Evolutionary conservation across 108 stramenopile genomes (phyloP), one percentile per base, ranked within the genome.

Genomic region (Skeletonema tropicum): DNA sequence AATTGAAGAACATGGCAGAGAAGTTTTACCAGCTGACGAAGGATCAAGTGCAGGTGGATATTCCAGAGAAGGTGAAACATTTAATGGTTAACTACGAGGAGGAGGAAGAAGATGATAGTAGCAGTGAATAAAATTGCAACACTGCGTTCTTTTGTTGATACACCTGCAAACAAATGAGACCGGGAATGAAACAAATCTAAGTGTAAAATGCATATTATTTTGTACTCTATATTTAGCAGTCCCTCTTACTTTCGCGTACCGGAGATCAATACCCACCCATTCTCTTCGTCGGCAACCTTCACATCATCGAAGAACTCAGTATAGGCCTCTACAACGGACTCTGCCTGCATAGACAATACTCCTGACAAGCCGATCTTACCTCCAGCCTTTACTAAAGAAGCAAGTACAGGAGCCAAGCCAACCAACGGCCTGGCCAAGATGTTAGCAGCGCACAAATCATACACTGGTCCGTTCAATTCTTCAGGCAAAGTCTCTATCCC

Each of bases 391-490:
- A 92, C 73, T 60, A 91, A 64, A 23, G 66, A 48, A 6, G 88
- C 88, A 57, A 94, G 71, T 10, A 71, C 81, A 11, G 86, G 83
- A 23, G 90, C 89, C 60, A 94, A 58, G 1, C 61, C 55, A 0
- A 91, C 78, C 59, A 94, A 64, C 0, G 90, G 90, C 11, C 68
- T 78, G 19, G 93, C 93, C 67, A 94, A 77, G 57, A 94, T 92
- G 64, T 94, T 94, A 38, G 93, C 93, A 25, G 83, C 93, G 29
- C 83, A 83, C 17, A 84, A 76, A 69, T 94, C 90, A 74, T 86
- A 90, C 4, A 84, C 72, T 3, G 80, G 80, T 14, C 87, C 88
- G 60, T 87, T 82, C 49, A 75, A 55, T 13, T 88, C 80, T 10
- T 58, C 52, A 2, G 89, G 88, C 48, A 91, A 66, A 25, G 76